Base-by-base conservation (phyloP, 805 yeast species). In the Ogataea chonburiensis region DNA sequence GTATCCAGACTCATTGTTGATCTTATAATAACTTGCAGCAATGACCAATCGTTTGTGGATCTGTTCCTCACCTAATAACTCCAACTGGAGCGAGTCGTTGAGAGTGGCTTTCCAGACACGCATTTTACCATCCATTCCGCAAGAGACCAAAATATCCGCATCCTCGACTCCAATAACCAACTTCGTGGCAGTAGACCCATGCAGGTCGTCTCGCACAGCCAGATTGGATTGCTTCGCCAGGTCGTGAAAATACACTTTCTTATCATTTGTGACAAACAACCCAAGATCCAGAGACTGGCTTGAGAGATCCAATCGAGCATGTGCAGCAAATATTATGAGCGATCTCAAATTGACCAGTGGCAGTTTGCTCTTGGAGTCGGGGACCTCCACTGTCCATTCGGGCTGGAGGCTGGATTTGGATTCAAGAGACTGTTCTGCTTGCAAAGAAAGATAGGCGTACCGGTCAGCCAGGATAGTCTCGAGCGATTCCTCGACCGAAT, bases 381-480 rank as follows among this genome's bases (percentile, higher is more conserved):
- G 61, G 15, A 20, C 23, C 3, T 45, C 28, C 5, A 55, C 47
- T 3, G 57, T 33, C 62, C 64, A 62, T 5, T 39, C 34, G 0
- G 61, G 58, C 5, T 58, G 26, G 6, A 15, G 24, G 6, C 56
- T 35, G 5, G 41, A 24, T 17, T 48, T 45, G 1, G 46, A 21
- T 9, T 39, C 37, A n/a, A n/a, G n/a, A 4, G 24, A 31, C 5
- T 23, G 22, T 14, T 38, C 38, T 2, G 38, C 28, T 28, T 43
- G 37, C 25, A 54, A 31, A 21, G 45, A 44, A 7, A 51, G 33
- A 38, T 53, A 63, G 17, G 54, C 49, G 12, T 53, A 38, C 22
- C 68, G 42, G 41, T 66, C 71, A 4, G 44, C 42, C 7, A 70
- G 45, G 3, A 68, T 66, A 1, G 60, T 51, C 20, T 52, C 55